Evolutionary conservation across 106 monocot genomes (phyloP), one percentile per base, ranked within the genome.

Genomic region (Dendrobium catenatum): DNA sequence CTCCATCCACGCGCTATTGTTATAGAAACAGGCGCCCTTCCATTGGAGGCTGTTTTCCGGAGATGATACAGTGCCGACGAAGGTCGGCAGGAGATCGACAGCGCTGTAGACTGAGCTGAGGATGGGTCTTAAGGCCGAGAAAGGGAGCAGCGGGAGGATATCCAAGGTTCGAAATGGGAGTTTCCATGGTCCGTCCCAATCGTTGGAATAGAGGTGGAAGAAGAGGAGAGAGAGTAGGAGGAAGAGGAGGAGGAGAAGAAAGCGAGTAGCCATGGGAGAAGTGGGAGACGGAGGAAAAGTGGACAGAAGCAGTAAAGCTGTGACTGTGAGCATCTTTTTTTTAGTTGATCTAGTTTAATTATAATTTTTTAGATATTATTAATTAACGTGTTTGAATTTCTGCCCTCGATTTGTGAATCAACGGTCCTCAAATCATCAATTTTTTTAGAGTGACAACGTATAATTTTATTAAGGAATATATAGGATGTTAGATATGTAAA

Each of bases 21-120:
- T 6, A 41, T 90, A 88, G 73, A 93, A 93, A 81, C 89, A 93
- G 9, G 92, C 92, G 26, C 92, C 92, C 72, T 90, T 90, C 92
- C 92, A 93, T 41, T 83, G 37, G 43, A 93, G 79, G 22, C n/a
- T 20, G 5, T 77, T 17, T 15, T 89, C 55, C 37, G 83, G 83
- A 15, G 83, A 84, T 42, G 78, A 82, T 1, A 20, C 81, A 24
- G 84, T 80, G 64, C 89, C 89, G 56, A 88, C 72, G 81, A 88
- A 88, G 47, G 88, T 48, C 6, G 88, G 88, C 2, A 88, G 85
- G 54, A 88, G 82, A 42, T 88, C 88, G 66, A 59, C 80, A 70
- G 85, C 82, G 80, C 82, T 80, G 59, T 68, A 20, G 24, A 88
- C 79, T 26, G 82, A 79, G 42, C 42, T 27, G 40, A 88, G 85